Evolutionary conservation across 805 yeast genomes (phyloP).

Genomic region (Ogataea corticis): DNA sequence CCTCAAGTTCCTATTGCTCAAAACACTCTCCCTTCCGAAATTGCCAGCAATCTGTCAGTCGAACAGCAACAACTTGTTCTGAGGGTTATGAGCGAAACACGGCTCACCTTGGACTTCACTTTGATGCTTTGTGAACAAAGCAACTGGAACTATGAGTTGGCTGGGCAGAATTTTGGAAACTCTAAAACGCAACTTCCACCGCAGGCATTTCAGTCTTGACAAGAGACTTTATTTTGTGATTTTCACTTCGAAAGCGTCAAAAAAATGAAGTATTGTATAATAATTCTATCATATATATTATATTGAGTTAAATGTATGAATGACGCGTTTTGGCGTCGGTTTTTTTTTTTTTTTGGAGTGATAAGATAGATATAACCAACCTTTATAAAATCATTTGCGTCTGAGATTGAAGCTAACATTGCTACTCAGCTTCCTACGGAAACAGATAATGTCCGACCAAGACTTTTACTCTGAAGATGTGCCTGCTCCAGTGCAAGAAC

Average conservation of each 20-base stretch:
- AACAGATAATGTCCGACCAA: slow-evolving; percentile 1
- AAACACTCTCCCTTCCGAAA: slow-evolving; percentile 51
- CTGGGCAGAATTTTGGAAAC: slow-evolving; percentile 68
- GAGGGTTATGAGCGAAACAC: slow-evolving; percentile 69
- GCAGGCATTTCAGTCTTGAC: slow-evolving; percentile 43
- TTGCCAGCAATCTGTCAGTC: slow-evolving; percentile 49
- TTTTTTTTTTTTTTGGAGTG: too few species aligned
- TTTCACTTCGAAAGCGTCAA: too few species aligned
- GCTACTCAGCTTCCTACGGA: too few species aligned
- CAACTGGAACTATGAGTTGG: slow-evolving; percentile 73
- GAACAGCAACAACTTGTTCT: slow-evolving; percentile 64
- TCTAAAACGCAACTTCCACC: slow-evolving; percentile 57
- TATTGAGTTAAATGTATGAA: too few species aligned
- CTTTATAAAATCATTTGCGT: too few species aligned
- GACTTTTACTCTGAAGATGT: slow-evolving; percentile 33
- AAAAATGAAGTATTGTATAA: too few species aligned
- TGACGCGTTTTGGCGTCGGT: too few species aligned
- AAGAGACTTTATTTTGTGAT: background rate
- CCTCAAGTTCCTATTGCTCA: background rate
- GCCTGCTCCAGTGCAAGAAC: slow-evolving; percentile 17
- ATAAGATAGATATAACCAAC: too few species aligned
- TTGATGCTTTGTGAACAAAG: slow-evolving; percentile 86
- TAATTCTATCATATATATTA: too few species aligned
- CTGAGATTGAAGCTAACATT: too few species aligned
- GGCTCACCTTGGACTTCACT: slow-evolving; percentile 75